phyloP scores from a whole-genome alignment of 192 early-diverging fungal species.

The Phycomyces nitens region DNA sequence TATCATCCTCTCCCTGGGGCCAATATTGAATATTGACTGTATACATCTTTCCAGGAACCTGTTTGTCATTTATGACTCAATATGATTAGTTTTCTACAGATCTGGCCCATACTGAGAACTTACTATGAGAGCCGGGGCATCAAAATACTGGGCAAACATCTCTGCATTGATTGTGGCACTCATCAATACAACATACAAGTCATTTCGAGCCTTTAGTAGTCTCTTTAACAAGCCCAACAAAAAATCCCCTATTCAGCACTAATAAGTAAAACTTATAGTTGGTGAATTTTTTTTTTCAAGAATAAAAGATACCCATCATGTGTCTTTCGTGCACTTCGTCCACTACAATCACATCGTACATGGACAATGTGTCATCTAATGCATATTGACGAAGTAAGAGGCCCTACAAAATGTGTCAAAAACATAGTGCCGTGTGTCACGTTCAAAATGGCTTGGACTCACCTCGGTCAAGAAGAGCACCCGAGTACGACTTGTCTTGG shows the following conservation, averaged over 20 bases:
- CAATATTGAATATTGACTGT: slow-evolving; percentile 60
- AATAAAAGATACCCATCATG: slow-evolving; percentile 30
- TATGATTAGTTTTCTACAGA: too few relatives aligned
- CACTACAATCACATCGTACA: slow-evolving; percentile 74
- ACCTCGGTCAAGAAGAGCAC: slow-evolving; percentile 71
- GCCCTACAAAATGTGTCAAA: slow-evolving; percentile 30
- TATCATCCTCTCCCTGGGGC: slow-evolving; percentile 51
- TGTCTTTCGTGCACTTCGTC: slow-evolving; percentile 87
- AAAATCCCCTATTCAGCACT: slow-evolving; percentile 75
- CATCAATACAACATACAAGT: slow-evolving; percentile 84
- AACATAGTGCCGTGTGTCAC: slow-evolving; percentile 10
- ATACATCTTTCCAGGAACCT: slow-evolving; percentile 68
- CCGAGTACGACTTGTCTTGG: slow-evolving; percentile 52
- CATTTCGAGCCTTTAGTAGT: slow-evolving; percentile 50
- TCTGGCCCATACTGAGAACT: background rate
- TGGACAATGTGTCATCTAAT: slow-evolving; percentile 51
- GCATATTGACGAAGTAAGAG: slow-evolving; percentile 70
- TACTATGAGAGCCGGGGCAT: slow-evolving; percentile 40
- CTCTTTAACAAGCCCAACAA: slow-evolving; percentile 72
- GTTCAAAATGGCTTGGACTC: too few relatives aligned
- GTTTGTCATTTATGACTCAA: background rate
- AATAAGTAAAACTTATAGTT: too few relatives aligned
- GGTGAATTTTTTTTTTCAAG: too few relatives aligned
- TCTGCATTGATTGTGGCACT: slow-evolving; percentile 85
- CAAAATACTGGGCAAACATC: slow-evolving; percentile 78